Evolutionary conservation across 495 filamentous ascomycete species (phyloP), one percentile per base, ranked within the genome.

Genomic region (Penicillium lagena): DNA sequence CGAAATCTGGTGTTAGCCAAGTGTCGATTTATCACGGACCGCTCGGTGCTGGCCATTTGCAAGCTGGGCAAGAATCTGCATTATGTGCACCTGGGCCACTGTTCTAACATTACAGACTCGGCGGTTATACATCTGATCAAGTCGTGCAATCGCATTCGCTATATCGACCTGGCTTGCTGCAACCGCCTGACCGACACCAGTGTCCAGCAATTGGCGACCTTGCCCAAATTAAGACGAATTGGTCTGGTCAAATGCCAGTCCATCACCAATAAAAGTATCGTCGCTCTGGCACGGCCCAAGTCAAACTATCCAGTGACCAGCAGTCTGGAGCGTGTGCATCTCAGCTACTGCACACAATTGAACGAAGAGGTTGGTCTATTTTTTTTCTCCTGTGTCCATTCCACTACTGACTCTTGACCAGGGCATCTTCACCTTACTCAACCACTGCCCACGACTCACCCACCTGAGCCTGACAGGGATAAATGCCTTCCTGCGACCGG

Each of bases 381-480:
- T 37, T 42, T 0, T 15, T 7, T 12, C 42, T 39, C 28, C 40
- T 32, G 12, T 15, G 13, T 29, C 10, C 37, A 49, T 50, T 30
- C 35, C 36, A 34, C 32, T 36, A 39, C 53, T 59, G 29, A 66
- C 36, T 34, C 15, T 41, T 12, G n/a, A 40, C 8, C 50, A 98
- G 93, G 90, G 93, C 56, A 95, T 99, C 49, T 80, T 90, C 51
- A 79, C 82, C 33, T 73, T 99, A 14, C 78, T 99, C 12, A 95
- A 95, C 51, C 82, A 84, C 51, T 97, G 94, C 58, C 89, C 88
- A 14, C 85, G 87, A 27, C 76, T 99, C 13, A 99, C 94, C 1
- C 94, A 99, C 64, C 76, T 99, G 38, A 94, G 87, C 68, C 75
- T 99, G 50, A 99, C 94, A 2, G 94, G 94, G n/a, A 89, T 99